phyloP scores from a whole-genome alignment of 1,139 yeast genomes.

The Magnusiomyces ingens region DNA sequence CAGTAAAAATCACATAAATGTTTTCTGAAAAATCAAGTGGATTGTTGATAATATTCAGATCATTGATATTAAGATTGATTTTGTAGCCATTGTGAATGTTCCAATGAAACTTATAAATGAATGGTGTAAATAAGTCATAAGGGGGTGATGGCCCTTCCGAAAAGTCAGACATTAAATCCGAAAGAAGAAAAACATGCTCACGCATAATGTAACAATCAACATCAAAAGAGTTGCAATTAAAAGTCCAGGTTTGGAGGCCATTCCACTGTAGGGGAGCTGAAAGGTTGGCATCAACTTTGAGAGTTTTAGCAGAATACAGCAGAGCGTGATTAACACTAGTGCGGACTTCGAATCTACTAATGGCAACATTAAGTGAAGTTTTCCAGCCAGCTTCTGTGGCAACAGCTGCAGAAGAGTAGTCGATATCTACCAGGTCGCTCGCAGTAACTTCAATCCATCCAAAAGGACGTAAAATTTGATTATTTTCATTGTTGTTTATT shows the following conservation, averaged over 20 bases:
- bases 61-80: slow-evolving; percentile 72
- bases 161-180: slow-evolving; percentile 73
- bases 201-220: slow-evolving; percentile 63
- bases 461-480: slow-evolving; percentile 48
- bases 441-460: slow-evolving; percentile 86
- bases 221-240: slow-evolving; percentile 47
- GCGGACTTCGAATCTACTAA: slow-evolving; percentile 57
- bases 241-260: slow-evolving; percentile 62
- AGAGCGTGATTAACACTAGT: slow-evolving; percentile 88
- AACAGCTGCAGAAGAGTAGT: slow-evolving; percentile 45
- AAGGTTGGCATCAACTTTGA: slow-evolving; percentile 48
- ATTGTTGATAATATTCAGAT: slow-evolving; percentile 77
- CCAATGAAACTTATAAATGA: slow-evolving; percentile 59
- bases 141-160: slow-evolving; percentile 62
- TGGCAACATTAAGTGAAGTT: slow-evolving; percentile 44
- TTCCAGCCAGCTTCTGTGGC: slow-evolving; percentile 56
- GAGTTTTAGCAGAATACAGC: slow-evolving; percentile 56
- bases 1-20: slow-evolving; percentile 66
- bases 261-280: slow-evolving; percentile 80
- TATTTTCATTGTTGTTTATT: neutral
- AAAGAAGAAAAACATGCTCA: slow-evolving; percentile 71
- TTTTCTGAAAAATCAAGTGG: slow-evolving; percentile 81
- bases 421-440: slow-evolving; percentile 46
- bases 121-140: slow-evolving; percentile 71
- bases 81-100: slow-evolving; percentile 45